Percentiles rank a stretch among this genome's conserved stretches.
Evolutionary conservation across 2,329 filamentous ascomycete genomes (phyloP).

Genomic region (Blastomyces percursus): DNA sequence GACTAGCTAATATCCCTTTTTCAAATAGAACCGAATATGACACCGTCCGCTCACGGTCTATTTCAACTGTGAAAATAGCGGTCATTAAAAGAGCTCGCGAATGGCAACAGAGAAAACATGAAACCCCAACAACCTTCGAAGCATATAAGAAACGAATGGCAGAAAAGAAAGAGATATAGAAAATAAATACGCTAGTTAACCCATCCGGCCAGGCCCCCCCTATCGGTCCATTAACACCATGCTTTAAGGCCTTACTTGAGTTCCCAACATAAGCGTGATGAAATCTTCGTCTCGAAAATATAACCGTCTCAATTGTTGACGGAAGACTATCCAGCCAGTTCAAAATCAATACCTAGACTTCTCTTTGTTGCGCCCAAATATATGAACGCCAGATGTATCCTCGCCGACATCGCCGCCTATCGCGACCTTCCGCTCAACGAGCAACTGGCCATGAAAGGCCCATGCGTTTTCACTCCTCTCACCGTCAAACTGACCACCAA

Average conservation of each 20-base stretch:
- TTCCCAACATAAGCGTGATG: neutral
- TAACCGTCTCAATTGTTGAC: slow-evolving; percentile 8
- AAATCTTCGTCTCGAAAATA: slow-evolving; percentile 4
- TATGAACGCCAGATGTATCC: neutral
- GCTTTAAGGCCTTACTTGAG: neutral
- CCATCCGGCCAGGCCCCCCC: too few species aligned
- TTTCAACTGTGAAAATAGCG: neutral
- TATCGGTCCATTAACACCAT: neutral
- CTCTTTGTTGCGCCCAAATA: neutral
- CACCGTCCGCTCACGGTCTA: neutral
- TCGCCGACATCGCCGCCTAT: neutral
- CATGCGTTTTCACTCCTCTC: neutral
- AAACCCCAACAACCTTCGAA: neutral
- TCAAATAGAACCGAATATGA: neutral
- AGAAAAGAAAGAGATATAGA: neutral
- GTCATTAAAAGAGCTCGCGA: neutral
- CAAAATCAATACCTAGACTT: slow-evolving; percentile 11
- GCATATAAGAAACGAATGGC: neutral
- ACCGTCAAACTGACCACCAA: neutral
- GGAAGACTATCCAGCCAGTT: slow-evolving; percentile 4
- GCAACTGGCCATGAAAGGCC: neutral
- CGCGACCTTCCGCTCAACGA: neutral
- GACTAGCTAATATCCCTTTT: neutral
- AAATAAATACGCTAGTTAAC: neutral
- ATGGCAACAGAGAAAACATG: neutral